Evolutionary conservation across 1,284 basidiomycete genomes (phyloP).

Genomic region (Peniophora sp.): DNA sequence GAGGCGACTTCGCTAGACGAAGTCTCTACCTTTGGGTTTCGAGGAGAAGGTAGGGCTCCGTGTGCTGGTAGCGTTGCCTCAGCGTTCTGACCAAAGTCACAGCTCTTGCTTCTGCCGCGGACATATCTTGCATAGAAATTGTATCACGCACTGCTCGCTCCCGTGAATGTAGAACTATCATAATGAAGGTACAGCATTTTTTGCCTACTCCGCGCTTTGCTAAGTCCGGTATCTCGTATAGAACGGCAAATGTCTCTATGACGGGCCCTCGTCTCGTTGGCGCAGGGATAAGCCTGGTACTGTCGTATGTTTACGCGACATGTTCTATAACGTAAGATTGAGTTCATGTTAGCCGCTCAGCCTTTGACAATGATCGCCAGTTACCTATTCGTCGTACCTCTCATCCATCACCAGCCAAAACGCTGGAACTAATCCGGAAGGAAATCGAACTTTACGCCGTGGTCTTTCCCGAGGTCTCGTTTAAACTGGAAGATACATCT

Average conservation of each 20-base stretch:
- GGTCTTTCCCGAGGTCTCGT: slow-evolving; percentile 61
- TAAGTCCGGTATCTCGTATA: slow-evolving; percentile 19
- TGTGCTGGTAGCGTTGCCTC: not conserved
- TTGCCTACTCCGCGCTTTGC: slow-evolving; percentile 3
- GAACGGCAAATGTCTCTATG: slow-evolving; percentile 62
- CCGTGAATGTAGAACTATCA: slow-evolving; percentile 60
- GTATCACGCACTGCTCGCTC: slow-evolving; percentile 58
- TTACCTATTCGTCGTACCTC: slow-evolving; percentile 71
- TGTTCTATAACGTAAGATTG: slow-evolving; percentile 71
- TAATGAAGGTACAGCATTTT: slow-evolving; percentile 57
- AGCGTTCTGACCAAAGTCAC: not conserved
- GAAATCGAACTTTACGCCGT: slow-evolving; percentile 70
- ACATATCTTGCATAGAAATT: slow-evolving; percentile 70
- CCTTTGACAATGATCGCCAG: slow-evolving; percentile 27
- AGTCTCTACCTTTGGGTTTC: slow-evolving; percentile 74
- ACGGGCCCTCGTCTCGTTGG: slow-evolving; percentile 68
- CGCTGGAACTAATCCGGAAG: slow-evolving; percentile 58
- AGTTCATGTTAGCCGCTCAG: slow-evolving; percentile 3
- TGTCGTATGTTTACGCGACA: slow-evolving; percentile 73
- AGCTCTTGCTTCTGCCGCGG: slow-evolving; percentile 81
- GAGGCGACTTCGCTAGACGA: slow-evolving; percentile 37
- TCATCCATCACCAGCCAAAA: slow-evolving; percentile 48
- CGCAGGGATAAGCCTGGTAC: slow-evolving; percentile 67
- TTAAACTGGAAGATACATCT: slow-evolving; percentile 57
- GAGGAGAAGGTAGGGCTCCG: slow-evolving; percentile 69